Evolutionary conservation across 352 stramenopile genomes (phyloP).

Genomic region (Pythium volutum): DNA sequence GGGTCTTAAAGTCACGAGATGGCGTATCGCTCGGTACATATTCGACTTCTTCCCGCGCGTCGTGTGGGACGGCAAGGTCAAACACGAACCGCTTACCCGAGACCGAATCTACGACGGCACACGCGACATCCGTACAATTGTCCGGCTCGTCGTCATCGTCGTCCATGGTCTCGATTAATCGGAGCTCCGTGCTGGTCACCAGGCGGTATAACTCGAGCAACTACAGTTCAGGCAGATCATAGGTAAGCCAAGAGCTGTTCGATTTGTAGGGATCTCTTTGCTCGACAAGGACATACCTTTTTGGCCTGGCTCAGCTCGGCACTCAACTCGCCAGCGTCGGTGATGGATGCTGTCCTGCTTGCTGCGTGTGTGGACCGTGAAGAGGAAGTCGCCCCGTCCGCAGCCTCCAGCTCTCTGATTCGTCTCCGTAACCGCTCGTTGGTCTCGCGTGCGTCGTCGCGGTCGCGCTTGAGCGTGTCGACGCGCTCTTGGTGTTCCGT

Average conservation of each 20-base stretch:
- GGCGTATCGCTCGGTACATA: constrained; percentile 68
- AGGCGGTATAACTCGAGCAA: constrained; percentile 75
- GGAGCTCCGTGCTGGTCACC: constrained; percentile 75
- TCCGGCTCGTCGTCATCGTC: constrained; percentile 44
- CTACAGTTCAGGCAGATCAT: constrained; percentile 26
- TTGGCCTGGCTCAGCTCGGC: constrained; percentile 65
- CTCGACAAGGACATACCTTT: constrained; percentile 42
- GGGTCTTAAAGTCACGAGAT: constrained; percentile 47
- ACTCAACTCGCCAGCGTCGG: constrained; percentile 29
- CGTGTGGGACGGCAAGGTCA: constrained; percentile 63
- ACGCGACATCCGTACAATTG: constrained; percentile 63
- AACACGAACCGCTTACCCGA: constrained; percentile 71
- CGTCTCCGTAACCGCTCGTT: constrained; percentile 23
- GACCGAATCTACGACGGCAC: constrained; percentile 60
- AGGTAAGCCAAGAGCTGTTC: no score
- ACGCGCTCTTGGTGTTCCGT: constrained; percentile 39
- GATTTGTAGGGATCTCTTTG: background rate
- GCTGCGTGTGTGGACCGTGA: background rate
- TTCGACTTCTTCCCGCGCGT: constrained; percentile 71
- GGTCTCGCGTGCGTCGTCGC: constrained; percentile 10
- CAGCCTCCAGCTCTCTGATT: constrained; percentile 18
- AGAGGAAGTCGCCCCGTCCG: background rate
- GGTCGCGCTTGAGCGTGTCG: constrained; percentile 24
- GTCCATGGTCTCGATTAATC: constrained; percentile 55
- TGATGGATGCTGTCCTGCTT: constrained; percentile 8